Conservation (phyloP, 2,329 filamentous ascomycete genomes). For the Colletotrichum sp. region DNA sequence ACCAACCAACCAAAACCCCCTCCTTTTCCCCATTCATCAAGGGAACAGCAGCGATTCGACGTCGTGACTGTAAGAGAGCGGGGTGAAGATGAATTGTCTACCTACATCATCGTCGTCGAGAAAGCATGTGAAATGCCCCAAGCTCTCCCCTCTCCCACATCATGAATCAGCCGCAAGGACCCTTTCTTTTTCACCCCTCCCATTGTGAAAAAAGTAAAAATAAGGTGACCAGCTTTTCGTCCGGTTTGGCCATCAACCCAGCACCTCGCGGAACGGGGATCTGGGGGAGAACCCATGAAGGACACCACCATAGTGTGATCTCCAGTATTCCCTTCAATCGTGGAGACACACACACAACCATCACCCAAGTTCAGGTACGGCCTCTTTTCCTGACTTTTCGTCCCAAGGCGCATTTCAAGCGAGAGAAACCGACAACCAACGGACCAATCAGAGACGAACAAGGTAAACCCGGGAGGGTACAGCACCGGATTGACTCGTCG, state of each 20-base stretch:
- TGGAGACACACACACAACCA: neutral
- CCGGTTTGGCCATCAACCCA: neutral
- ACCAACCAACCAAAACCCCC: neutral
- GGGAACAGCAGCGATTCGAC: neutral
- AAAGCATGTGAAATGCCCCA: conserved; percentile 1
- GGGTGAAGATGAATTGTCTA: neutral
- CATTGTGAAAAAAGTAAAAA: neutral
- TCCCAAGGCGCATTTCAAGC: neutral
- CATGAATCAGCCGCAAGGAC: neutral
- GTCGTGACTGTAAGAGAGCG: neutral
- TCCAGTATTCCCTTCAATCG: neutral
- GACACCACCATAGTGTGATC: neutral
- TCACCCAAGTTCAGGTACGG: neutral
- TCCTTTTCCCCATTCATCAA: neutral
- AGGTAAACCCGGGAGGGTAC: neutral
- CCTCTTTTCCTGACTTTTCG: neutral
- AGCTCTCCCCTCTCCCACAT: neutral
- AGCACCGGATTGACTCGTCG: neutral
- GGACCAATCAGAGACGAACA: neutral
- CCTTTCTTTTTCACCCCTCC: neutral
- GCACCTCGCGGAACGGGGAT: neutral
- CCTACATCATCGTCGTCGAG: neutral
- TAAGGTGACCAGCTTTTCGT: neutral
- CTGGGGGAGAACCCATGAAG: neutral
- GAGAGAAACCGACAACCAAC: neutral